Evolutionary conservation across 2,329 filamentous ascomycete species (phyloP), one percentile per base, ranked within the genome.

Genomic region (Tricladium varicosporioides): DNA sequence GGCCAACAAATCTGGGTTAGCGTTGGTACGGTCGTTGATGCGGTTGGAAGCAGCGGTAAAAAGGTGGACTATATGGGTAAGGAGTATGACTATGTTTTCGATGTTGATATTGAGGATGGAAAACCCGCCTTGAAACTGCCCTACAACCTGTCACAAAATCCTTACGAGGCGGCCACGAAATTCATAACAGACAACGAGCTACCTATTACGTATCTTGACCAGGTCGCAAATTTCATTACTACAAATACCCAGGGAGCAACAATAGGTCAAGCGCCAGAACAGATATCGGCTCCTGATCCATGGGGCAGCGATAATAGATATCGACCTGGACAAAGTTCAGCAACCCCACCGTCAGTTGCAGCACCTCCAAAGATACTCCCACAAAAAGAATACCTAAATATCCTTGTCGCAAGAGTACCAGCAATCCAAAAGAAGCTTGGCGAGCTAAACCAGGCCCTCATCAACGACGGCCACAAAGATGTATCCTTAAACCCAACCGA

Each of bases 81-180:
- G 69, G 89, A 93, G 60, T 99, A 96, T 71, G 94, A 99, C 70
- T 97, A 88, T 67, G 92, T 99, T 8, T 97, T 97, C 65, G 92
- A 97, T 69, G 92, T 97, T 22, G 92, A 96, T 66, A 95, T 97
- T 60, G 91, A 96, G 71, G 93, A 97, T 67, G 93, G 92, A 52
- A 93, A 95, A 69, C 92, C 93, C 11, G 85, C 93, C 0, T 78
- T 97, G 47, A 97, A 97, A 73, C 80, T 97, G n/a, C 92, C 93
- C 0, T 97, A 89, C 74, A 97, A 97, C 70, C 80, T 93, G 11
- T 91, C 89, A 1, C 88, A 97, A 70, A 97, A 97, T 65, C 91
- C 92, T 0, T 97, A 95, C 71, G 90, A 96, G 65, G 87, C 88
- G 2, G 93, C 94, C 0, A 91, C 88, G 36, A 96, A 91, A 69